Conservation (phyloP, 2,329 filamentous ascomycete species). For the Diaporthe longicolla region DNA sequence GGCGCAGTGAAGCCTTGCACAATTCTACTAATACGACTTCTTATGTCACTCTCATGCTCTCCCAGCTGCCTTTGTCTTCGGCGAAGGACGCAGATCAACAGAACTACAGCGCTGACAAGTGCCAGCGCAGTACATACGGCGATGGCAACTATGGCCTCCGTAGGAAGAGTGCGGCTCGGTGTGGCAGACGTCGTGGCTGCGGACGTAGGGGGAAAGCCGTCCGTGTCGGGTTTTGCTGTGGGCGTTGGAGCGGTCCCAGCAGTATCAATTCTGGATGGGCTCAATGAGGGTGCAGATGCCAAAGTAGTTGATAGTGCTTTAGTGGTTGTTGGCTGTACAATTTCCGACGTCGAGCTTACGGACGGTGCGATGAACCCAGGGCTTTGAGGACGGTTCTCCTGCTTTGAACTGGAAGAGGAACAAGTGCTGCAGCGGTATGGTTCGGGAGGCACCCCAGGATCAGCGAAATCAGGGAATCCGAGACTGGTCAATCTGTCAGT, state of each 20-base stretch:
- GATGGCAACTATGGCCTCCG: conserved; percentile 61
- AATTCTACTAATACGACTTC: conserved; percentile 44
- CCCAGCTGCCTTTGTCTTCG: conserved; percentile 48
- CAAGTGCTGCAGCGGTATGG: conserved; percentile 48
- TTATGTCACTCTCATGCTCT: conserved; percentile 41
- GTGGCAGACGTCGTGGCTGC: conserved; percentile 43
- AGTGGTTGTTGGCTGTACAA: neutral
- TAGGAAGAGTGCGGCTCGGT: conserved; percentile 51
- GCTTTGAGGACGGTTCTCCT: neutral
- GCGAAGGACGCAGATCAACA: conserved; percentile 56
- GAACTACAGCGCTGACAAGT: conserved; percentile 53
- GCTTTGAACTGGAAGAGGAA: conserved; percentile 19
- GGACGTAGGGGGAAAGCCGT: conserved; percentile 28
- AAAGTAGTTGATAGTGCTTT: too few relatives aligned
- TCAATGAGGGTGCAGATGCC: conserved; percentile 11
- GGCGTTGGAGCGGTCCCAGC: neutral
- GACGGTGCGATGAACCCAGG: conserved; percentile 5
- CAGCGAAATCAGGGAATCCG: conserved; percentile 49
- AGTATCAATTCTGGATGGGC: conserved; percentile 26
- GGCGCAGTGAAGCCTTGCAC: conserved; percentile 45
- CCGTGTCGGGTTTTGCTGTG: conserved; percentile 29
- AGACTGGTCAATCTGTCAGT: conserved; percentile 46
- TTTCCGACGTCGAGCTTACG: neutral
- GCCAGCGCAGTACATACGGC: conserved; percentile 58
- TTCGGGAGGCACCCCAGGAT: conserved; percentile 55